Percentiles rank a stretch among this genome's conserved stretches.
Evolutionary conservation across 108 stramenopile species (phyloP).

Genomic region (Pseudonitzschia delicatissima): DNA sequence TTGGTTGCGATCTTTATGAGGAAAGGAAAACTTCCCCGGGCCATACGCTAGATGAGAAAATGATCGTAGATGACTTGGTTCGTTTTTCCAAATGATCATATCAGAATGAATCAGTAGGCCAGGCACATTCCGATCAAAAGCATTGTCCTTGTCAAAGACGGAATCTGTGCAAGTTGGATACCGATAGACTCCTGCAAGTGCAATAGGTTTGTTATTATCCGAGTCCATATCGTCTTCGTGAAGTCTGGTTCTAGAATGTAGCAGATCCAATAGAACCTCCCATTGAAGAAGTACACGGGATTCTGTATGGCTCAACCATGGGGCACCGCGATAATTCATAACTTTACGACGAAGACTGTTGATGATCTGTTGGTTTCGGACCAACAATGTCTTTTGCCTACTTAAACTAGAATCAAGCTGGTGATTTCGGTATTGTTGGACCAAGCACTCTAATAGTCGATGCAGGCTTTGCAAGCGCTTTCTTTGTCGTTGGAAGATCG

Average conservation of each 20-base stretch:
- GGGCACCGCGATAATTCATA: conserved; percentile 30
- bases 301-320: conserved; percentile 23
- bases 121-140: conserved; percentile 3
- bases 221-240: no score
- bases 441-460: background rate
- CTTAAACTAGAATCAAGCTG: background rate
- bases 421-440: conserved; percentile 3
- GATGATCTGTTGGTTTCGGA: conserved; percentile 24
- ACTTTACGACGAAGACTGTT: conserved; percentile 18
- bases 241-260: no score
- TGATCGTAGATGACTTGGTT: conserved; percentile 46
- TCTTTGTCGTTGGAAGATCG: conserved; percentile 4
- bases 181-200: conserved; percentile 33
- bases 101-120: background rate
- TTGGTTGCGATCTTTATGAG: conserved; percentile 61
- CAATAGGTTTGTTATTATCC: background rate
- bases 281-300: conserved; percentile 20
- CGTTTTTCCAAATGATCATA: conserved; percentile 32
- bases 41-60: conserved; percentile 49
- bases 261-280: conserved; percentile 25
- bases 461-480: conserved; percentile 13
- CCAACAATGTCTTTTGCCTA: conserved; percentile 5
- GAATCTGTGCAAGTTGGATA: conserved; percentile 45
- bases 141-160: conserved; percentile 11
- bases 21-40: conserved; percentile 39